Evolutionary conservation across 805 yeast species (phyloP), one percentile per base, ranked within the genome.

Genomic region (Suhomyces vadensis): DNA sequence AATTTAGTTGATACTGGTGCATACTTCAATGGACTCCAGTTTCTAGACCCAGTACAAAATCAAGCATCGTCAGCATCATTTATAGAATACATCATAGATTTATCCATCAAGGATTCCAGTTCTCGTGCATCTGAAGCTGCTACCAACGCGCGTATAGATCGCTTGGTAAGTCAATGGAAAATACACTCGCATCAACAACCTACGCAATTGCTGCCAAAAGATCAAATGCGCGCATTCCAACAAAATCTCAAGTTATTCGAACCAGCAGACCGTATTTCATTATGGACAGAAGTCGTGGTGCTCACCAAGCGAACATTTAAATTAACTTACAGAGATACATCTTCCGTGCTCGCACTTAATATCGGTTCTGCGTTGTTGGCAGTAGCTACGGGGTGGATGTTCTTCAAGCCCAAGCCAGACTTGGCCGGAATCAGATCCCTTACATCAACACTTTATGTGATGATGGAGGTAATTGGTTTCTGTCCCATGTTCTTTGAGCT

Each of bases 301-400:
- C 59, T 71, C 23, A 67, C 75, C 5, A 60, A 56, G 43, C 54
- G 78, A 35, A 59, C 70, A 1, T 61, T 66, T 31, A 26, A 64
- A 3, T 48, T 64, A 1, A 54, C 73, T 9, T 54, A 60, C 33
- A 50, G 77, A 29, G 78, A 73, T 46, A 48, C 24, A 4, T 37
- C 45, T 8, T 64, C 73, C 2, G 57, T 70, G 20, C 16, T 58
- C 3, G 67, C 77, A 0, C 53, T 76, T 23, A 47, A 71, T 11
- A 57, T 70, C 11, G 77, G 77, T 20, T 29, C 74, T 0, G 41
- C 77, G 0, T 51, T 82, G 5, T 64, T 86, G 49, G 85, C 89
- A 0, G 56, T 80, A 2, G 65, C 81, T n/a, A 65, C 77, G 33
- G 96, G 96, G 0, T 86, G 94, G 90, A 74, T 88, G 33, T 88